Conservation (phyloP, 768 basidiomycete genomes). For the Tremella mesenterica region DNA sequence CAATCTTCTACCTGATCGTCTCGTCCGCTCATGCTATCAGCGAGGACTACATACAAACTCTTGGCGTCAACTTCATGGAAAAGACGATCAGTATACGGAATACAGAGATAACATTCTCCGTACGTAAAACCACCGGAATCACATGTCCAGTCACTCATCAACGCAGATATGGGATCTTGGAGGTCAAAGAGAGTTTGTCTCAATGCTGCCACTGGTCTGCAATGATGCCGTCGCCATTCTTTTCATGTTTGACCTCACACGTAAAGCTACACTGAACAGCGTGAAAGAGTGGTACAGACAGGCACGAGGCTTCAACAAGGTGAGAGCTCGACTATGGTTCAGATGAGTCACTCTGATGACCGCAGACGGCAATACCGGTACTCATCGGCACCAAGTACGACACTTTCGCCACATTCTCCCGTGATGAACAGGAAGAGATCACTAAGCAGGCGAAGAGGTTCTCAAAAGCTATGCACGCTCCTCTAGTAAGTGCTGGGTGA, state of each 20-base stretch:
- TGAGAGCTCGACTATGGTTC: slow-evolving; percentile 42
- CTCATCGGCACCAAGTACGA: slow-evolving; percentile 98
- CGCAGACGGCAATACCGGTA: slow-evolving; percentile 95
- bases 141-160: not conserved
- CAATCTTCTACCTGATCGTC: not conserved
- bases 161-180: slow-evolving; percentile 85
- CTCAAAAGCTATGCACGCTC: slow-evolving; percentile 97
- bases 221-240: slow-evolving; percentile 99
- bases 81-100: slow-evolving; percentile 97
- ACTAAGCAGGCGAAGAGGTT: slow-evolving; percentile 99
- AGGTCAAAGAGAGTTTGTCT: slow-evolving; percentile 93
- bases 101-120: slow-evolving; percentile 96
- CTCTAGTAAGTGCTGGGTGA: slow-evolving; percentile 49
- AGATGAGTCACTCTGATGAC: not conserved
- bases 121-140: slow-evolving; percentile 11
- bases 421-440: slow-evolving; percentile 98
- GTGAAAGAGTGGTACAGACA: slow-evolving; percentile 99
- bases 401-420: slow-evolving; percentile 86
- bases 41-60: slow-evolving; percentile 99
- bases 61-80: slow-evolving; percentile 99
- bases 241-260: slow-evolving; percentile 98
- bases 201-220: slow-evolving; percentile 95
- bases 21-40: slow-evolving; percentile 25
- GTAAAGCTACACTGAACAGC: slow-evolving; percentile 94
- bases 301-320: slow-evolving; percentile 98